Evolutionary conservation across 2,329 filamentous ascomycete genomes (phyloP).

Genomic region (Ambrosiella cleistominuta): DNA sequence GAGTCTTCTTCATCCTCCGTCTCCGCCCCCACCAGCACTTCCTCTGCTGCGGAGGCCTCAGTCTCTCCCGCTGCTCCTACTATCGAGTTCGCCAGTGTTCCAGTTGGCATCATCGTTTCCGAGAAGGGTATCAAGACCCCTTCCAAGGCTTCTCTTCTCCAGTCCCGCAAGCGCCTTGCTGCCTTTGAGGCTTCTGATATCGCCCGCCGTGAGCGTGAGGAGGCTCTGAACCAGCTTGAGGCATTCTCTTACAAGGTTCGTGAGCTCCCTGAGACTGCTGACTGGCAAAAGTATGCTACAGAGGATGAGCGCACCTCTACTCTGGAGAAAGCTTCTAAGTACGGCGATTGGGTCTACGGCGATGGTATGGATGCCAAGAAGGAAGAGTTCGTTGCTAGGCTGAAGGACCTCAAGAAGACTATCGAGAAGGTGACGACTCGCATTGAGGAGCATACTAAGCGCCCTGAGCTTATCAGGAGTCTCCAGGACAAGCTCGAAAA

Average conservation of each 20-base stretch:
- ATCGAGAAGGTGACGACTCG: conserved; percentile 62
- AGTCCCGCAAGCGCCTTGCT: conserved; percentile 52
- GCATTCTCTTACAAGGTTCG: conserved; percentile 77
- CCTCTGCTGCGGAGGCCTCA: conserved; percentile 31
- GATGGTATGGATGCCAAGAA: conserved; percentile 62
- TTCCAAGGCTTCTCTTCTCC: conserved; percentile 29
- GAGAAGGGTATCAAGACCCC: conserved; percentile 33
- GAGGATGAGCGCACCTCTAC: conserved; percentile 48
- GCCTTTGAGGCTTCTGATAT: conserved; percentile 78
- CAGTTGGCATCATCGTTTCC: conserved; percentile 31
- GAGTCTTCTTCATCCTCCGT: conserved; percentile 17
- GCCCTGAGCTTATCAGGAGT: conserved; percentile 50
- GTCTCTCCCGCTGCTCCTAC: conserved; percentile 37
- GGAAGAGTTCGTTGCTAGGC: conserved; percentile 56
- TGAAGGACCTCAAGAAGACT: conserved; percentile 60
- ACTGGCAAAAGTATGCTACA: conserved; percentile 56
- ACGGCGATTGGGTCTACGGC: conserved; percentile 81
- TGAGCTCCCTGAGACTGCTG: conserved; percentile 61
- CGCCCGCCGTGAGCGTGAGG: conserved; percentile 59
- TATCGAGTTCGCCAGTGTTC: conserved; percentile 39
- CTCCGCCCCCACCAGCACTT: conserved; percentile 22
- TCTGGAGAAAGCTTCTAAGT: conserved; percentile 46
- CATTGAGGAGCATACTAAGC: conserved; percentile 50
- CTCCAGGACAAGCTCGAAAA: conserved; percentile 56
- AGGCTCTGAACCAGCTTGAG: conserved; percentile 84